Evolutionary conservation across 768 basidiomycete genomes (phyloP), one percentile per base, ranked within the genome.

Genomic region (Pleurotus giganteus): DNA sequence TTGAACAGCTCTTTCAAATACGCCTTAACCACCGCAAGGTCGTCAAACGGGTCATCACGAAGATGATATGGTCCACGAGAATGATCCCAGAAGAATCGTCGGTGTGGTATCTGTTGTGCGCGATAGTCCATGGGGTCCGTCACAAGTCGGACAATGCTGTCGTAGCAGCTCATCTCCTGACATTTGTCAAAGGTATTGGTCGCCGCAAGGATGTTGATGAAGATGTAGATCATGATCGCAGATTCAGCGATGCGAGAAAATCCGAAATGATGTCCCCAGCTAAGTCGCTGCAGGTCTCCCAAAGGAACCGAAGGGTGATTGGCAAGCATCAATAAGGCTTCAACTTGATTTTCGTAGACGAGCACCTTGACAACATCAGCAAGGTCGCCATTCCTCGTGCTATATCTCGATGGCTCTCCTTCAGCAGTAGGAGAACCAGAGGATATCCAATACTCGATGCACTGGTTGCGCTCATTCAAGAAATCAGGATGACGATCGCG

Each of bases 341-440:
- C 53, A 55, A 73, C 60, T 23, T 71, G 57, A 54, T 71, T 72
- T 45, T 71, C 69, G 31, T 62, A 57, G 6, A 74, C 56, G 15
- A 75, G 67, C 23, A 73, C 60, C 44, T 73, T 73, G 36, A 74
- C 64, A 0, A 69, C 70, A 11, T 72, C 68, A 1, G 69, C 70
- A 4, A 75, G 62, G 21, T 66, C 61, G 4, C 60, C 69, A 27
- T 70, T 46, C 15, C 46, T 7, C 0, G 62, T 66, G 32, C n/a
- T 12, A 57, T 69, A 72, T 3, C 27, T 15, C 9, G 47, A 24
- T 15, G 36, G 50, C 8, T 26, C 29, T 4, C 4, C 44, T 11
- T 39, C 50, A 11, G 26, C 29, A 21, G 24, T 17, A 13, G 21
- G 12, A 28, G 15, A n/a, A 42, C 44, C 5, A 45, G 8, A 27